Evolutionary conservation across 331 rosid genomes (phyloP).

Genomic region (Pyracantha coccinea): DNA sequence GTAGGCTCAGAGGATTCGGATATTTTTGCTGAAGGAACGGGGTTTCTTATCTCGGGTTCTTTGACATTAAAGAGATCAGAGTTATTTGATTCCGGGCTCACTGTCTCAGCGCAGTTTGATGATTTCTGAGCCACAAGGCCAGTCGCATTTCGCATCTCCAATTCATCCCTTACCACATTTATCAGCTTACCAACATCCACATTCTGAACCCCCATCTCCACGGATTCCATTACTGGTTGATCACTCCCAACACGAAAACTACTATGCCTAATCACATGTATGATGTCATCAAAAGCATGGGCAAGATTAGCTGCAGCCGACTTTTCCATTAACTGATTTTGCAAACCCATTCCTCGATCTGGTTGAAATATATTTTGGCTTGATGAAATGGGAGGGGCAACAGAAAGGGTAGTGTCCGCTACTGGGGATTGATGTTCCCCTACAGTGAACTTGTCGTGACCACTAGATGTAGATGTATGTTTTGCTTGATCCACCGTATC

Average conservation of each 20-base stretch:
- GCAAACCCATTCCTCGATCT: slow-evolving; percentile 38
- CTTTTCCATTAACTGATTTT: slow-evolving; percentile 44
- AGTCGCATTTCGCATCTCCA: slow-evolving; percentile 45
- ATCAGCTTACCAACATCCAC: slow-evolving; percentile 77
- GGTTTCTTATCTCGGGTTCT: slow-evolving; percentile 41
- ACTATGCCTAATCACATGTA: slow-evolving; percentile 97
- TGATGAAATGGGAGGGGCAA: slow-evolving; percentile 26
- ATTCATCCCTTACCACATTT: slow-evolving; percentile 68
- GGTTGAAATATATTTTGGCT: slow-evolving; percentile 44
- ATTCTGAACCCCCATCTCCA: slow-evolving; percentile 85
- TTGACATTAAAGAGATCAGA: slow-evolving; percentile 36
- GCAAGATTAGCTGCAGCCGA: slow-evolving; percentile 57
- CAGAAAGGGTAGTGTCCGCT: slow-evolving; percentile 34
- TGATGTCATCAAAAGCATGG: slow-evolving; percentile 83
- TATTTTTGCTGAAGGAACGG: slow-evolving; percentile 29
- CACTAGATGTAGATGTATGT: slow-evolving; percentile 27
- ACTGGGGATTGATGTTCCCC: slow-evolving; percentile 54
- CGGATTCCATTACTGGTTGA: slow-evolving; percentile 67
- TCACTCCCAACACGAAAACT: slow-evolving; percentile 93
- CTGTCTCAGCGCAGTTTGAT: slow-evolving; percentile 28
- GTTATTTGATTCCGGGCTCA: slow-evolving; percentile 22
- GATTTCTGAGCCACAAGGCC: slow-evolving; percentile 19
- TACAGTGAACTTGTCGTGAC: slow-evolving; percentile 78
- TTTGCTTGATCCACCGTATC: slow-evolving; percentile 29
- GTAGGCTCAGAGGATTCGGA: slow-evolving; percentile 40